phyloP scores from a whole-genome alignment of 352 stramenopile genomes.

The Pythium dissimile region DNA sequence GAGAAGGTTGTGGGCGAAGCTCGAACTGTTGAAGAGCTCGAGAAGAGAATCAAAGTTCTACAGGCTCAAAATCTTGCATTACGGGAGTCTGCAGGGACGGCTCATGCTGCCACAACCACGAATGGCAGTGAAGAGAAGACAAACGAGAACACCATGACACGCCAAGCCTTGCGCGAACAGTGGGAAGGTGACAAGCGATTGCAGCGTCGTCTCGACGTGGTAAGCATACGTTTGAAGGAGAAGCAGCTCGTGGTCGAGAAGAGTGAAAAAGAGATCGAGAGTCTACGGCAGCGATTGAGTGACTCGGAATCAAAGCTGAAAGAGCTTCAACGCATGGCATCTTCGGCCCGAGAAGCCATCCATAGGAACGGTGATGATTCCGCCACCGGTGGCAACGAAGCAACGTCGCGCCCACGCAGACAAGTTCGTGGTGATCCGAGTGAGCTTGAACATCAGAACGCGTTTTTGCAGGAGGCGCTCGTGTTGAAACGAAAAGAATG shows the following conservation, averaged over 20 bases:
- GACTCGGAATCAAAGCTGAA: slow-evolving; percentile 25
- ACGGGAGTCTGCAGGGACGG: slow-evolving; percentile 33
- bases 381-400: background rate
- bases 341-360: slow-evolving; percentile 17
- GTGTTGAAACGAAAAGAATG: slow-evolving; percentile 65
- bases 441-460: slow-evolving; percentile 51
- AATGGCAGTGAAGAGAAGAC: background rate
- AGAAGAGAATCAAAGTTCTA: slow-evolving; percentile 68
- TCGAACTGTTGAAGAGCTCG: slow-evolving; percentile 45
- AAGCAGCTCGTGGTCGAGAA: slow-evolving; percentile 48
- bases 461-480: slow-evolving; percentile 54
- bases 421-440: background rate
- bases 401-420: background rate
- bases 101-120: background rate
- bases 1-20: slow-evolving; percentile 51
- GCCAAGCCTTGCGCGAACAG: slow-evolving; percentile 19
- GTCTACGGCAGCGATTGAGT: slow-evolving; percentile 28
- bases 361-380: slow-evolving; percentile 6
- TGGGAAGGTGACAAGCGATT: slow-evolving; percentile 73
- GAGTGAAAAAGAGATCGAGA: slow-evolving; percentile 42
- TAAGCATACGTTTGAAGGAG: slow-evolving; percentile 69
- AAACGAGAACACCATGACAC: background rate
- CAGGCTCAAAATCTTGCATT: slow-evolving; percentile 83
- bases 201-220: slow-evolving; percentile 56
- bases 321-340: slow-evolving; percentile 23